Base-by-base conservation (phyloP, 192 early-diverging fungal species). In the Umbelopsis ramanniana region DNA sequence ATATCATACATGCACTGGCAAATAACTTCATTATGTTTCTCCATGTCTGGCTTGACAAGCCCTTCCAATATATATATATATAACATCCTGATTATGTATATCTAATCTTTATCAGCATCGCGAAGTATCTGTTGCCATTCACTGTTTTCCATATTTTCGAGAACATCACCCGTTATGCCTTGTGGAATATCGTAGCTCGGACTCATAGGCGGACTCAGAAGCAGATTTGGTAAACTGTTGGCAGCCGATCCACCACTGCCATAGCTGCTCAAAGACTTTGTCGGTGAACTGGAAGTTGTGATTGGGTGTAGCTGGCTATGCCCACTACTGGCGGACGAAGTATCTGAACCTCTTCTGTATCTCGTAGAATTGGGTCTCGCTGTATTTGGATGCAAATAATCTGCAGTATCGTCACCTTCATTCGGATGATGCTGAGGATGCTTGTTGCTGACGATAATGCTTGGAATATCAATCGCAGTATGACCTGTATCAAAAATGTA, bases 101-200 rank as follows among this genome's bases (percentile, higher is more conserved):
- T n/a, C n/a, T n/a, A n/a, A n/a, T 60, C 29, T 19, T 60, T 29
- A 12, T 6, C 29, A 63, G 57, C 57, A 37, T 38, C 57, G 7
- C n/a, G 23, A 8, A 63, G 26, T 6, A 63, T 29, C 7, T 12
- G 57, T 37, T 63, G 57, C 57, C 57, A 63, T 37, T 63, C 57
- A 63, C 57, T 63, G 37, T 29, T 14, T 22, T 63, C 57, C 26
- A 63, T 19, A 37, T 37, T 35, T 35, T 33, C 14, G 11, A 33
- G 12, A 19, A 37, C 12, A n/a, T 63, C 14, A 50, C 15, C 15
- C 10, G 29, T 37, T 17, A 2, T 12, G 2, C 17, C 17, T 14
- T 38, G 24, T 4, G 33, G 15, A 17, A 63, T 63, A 37, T 63
- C 3, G 14, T 37, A 12, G 15, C 1, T 63, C 2, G 26, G 11